Evolutionary conservation across 805 yeast genomes (phyloP).

Genomic region (Cephaloascus fragrans): DNA sequence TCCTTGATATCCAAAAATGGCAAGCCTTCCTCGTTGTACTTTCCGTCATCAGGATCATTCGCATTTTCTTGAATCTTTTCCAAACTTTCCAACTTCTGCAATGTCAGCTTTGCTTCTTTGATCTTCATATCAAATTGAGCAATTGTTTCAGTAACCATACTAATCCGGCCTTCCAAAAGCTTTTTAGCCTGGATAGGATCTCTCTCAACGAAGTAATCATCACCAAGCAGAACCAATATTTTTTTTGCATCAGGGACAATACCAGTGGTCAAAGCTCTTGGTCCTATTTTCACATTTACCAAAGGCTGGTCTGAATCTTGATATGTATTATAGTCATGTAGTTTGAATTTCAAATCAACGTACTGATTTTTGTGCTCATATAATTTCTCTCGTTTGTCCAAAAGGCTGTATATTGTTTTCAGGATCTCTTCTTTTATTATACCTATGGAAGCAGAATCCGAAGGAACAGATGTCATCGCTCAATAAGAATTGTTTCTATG

Average conservation of each 20-base stretch:
- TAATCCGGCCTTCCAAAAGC: slow-evolving; percentile 16
- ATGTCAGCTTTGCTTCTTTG: slow-evolving; percentile 23
- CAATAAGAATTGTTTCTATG: too few species aligned
- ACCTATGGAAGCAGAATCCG: background rate
- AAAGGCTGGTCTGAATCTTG: slow-evolving; percentile 4
- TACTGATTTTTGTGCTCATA: slow-evolving; percentile 9
- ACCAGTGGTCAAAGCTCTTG: slow-evolving; percentile 9
- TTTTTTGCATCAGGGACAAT: slow-evolving; percentile 9
- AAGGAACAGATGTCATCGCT: too few species aligned
- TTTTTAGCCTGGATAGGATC: slow-evolving; percentile 15
- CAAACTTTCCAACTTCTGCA: slow-evolving; percentile 16
- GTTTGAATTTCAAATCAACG: slow-evolving; percentile 8
- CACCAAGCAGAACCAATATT: slow-evolving; percentile 23
- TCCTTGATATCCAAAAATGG: slow-evolving; percentile 81
- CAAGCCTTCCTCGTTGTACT: slow-evolving; percentile 32
- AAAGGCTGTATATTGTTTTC: slow-evolving; percentile 3
- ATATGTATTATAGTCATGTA: slow-evolving; percentile 7
- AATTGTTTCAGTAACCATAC: slow-evolving; percentile 23
- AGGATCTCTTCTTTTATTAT: slow-evolving; percentile 4
- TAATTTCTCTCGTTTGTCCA: slow-evolving; percentile 3
- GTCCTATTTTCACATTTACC: slow-evolving; percentile 7
- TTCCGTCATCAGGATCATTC: slow-evolving; percentile 2
- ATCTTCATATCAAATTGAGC: slow-evolving; percentile 27
- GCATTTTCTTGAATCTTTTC: slow-evolving; percentile 4
- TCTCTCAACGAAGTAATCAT: slow-evolving; percentile 28